Conservation (phyloP, 192 early-diverging fungal species). For the Dispira parvispora region DNA sequence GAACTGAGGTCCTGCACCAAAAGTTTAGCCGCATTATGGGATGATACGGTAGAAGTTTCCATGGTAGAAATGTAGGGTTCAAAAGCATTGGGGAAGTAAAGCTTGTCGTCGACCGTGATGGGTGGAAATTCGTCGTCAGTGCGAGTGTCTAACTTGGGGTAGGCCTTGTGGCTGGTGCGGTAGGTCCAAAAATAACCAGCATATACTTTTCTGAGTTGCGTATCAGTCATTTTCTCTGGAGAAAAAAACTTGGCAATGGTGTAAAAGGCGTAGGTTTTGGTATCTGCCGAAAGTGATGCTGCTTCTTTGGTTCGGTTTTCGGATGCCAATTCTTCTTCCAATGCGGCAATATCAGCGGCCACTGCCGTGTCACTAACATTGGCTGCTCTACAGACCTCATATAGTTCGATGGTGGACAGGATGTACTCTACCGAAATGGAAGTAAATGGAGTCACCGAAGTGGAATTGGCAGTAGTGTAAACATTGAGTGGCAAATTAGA, state of each 20-base stretch:
- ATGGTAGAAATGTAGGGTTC: slow-evolving; percentile 47
- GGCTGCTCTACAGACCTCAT: too few species aligned
- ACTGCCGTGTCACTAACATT: too few species aligned
- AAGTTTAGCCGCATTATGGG: slow-evolving; percentile 34
- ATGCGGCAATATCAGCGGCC: too few species aligned
- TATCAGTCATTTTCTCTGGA: slow-evolving; percentile 18
- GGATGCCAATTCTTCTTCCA: too few species aligned
- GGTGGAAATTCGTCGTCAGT: not conserved
- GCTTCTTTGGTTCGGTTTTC: too few species aligned
- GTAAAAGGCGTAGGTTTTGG: not conserved
- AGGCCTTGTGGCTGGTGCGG: slow-evolving; percentile 38
- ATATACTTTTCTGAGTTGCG: slow-evolving; percentile 28
- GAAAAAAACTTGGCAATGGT: slow-evolving; percentile 45
- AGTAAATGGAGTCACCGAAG: not conserved
- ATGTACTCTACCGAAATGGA: not conserved
- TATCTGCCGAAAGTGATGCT: too few species aligned
- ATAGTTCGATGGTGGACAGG: not conserved
- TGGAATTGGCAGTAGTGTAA: slow-evolving; percentile 21
- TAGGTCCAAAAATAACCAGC: slow-evolving; percentile 27
- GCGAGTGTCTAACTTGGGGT: slow-evolving; percentile 30
- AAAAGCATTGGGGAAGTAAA: slow-evolving; percentile 26
- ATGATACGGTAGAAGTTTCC: slow-evolving; percentile 42
- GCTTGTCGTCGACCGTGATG: not conserved
- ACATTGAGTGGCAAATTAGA: slow-evolving; percentile 26
- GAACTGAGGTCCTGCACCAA: not conserved